phyloP scores from a whole-genome alignment of 2,329 filamentous ascomycete genomes.

The Fusarium graminum region DNA sequence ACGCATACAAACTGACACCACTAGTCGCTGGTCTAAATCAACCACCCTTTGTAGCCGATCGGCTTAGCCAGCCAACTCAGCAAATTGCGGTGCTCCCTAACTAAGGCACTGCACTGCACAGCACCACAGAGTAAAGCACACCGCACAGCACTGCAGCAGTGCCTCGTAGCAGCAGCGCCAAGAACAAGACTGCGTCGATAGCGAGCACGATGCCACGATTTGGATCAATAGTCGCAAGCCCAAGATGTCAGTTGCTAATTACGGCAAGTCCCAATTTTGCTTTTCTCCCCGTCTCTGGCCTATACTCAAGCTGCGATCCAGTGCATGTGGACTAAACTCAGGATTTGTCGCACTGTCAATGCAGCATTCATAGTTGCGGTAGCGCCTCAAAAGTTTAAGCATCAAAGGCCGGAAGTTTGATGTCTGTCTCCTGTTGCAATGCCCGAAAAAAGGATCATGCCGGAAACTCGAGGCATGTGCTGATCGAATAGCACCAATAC shows the following conservation, averaged over 20 bases:
- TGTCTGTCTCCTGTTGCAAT: constrained; percentile 10
- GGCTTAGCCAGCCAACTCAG: constrained; percentile 19
- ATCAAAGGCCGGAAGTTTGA: neutral
- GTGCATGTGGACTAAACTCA: constrained; percentile 1
- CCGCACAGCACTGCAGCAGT: constrained; percentile 22
- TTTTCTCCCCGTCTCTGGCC: neutral
- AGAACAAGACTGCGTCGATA: constrained; percentile 37
- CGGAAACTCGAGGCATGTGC: constrained; percentile 39
- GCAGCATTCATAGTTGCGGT: constrained; percentile 14
- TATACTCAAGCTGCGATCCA: neutral
- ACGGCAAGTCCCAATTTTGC: neutral
- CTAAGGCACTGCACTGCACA: neutral
- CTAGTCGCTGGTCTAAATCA: constrained; percentile 28
- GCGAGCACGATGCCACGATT: constrained; percentile 44
- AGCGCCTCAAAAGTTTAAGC: constrained; percentile 10
- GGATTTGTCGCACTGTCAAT: constrained; percentile 19
- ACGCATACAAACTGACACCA: constrained; percentile 27
- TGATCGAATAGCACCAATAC: constrained; percentile 36
- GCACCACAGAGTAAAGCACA: constrained; percentile 14
- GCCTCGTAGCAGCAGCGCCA: constrained; percentile 43
- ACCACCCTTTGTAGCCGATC: constrained; percentile 33
- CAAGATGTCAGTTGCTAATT: neutral
- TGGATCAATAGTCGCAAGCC: constrained; percentile 33
- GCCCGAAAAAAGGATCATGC: constrained; percentile 14
- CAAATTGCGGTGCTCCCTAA: neutral